These are phyloP conservation scores for Rosa multiflora DNA, from an alignment of 306 rosid species.

Conservation along the genomic window DNA sequence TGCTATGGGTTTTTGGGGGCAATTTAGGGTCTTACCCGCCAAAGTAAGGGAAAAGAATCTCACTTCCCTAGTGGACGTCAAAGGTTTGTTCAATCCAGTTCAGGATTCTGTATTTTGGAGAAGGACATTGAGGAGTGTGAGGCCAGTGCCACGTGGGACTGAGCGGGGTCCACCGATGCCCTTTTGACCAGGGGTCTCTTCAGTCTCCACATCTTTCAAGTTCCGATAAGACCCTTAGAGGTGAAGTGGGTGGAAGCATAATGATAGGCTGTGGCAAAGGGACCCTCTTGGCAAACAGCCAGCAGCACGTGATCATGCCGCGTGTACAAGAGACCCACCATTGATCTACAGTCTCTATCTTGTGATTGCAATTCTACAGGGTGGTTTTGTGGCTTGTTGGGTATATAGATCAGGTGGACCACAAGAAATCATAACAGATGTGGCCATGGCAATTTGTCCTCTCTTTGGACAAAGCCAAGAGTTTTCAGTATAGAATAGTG, in stretches of 20 bases:
- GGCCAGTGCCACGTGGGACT: constrained; percentile 39
- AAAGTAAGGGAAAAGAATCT: constrained; percentile 42
- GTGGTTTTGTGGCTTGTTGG: constrained; percentile 19
- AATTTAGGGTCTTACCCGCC: constrained; percentile 60
- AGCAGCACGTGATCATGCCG: constrained; percentile 3
- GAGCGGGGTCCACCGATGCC: constrained; percentile 40
- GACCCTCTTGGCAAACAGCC: neutral
- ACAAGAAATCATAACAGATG: neutral
- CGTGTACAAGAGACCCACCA: neutral
- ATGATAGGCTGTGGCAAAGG: constrained; percentile 21
- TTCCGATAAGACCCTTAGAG: constrained; percentile 31
- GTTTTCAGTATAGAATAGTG: neutral
- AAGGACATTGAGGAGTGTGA: constrained; percentile 24
- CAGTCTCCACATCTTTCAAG: constrained; percentile 19
- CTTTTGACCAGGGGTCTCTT: constrained; percentile 55
- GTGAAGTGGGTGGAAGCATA: constrained; percentile 55
- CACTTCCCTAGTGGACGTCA: constrained; percentile 72
- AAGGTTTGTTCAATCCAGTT: constrained; percentile 62
- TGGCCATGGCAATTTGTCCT: neutral
- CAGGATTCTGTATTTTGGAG: constrained; percentile 24
- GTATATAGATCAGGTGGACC: constrained; percentile 8
- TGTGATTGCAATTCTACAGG: neutral
- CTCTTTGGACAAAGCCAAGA: constrained; percentile 4
- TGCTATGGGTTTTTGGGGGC: constrained; percentile 23
- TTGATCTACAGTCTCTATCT: neutral